Evolutionary conservation across 108 stramenopile genomes (phyloP).

Genomic region (Skeletonema potamos): DNA sequence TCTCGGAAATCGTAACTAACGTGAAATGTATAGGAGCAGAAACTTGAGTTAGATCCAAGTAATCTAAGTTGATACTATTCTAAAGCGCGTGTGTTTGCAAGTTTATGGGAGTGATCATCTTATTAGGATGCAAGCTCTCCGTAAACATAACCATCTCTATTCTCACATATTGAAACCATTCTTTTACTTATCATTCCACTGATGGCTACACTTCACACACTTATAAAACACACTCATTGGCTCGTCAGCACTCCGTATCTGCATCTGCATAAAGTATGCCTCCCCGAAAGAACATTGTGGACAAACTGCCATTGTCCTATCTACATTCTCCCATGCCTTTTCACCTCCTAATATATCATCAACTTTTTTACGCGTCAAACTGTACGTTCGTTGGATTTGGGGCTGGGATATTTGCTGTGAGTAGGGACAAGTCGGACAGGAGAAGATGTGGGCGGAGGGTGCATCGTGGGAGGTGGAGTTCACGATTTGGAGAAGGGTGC

Average conservation of each 20-base stretch:
- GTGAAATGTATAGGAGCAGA: neutral
- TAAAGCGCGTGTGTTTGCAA: too few species aligned
- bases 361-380: conserved; percentile 79
- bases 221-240: conserved; percentile 98
- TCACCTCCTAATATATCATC: conserved; percentile 97
- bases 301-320: conserved; percentile 91
- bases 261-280: conserved; percentile 99
- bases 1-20: conserved; percentile 17
- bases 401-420: conserved; percentile 50
- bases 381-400: conserved; percentile 28
- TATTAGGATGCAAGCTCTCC: too few species aligned
- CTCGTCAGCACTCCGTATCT: conserved; percentile 95
- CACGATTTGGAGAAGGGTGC: conserved; percentile 77
- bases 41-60: neutral
- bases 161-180: too few species aligned
- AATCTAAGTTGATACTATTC: neutral
- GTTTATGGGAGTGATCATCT: too few species aligned
- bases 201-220: conserved; percentile 84
- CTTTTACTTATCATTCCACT: conserved; percentile 94
- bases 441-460: conserved; percentile 47
- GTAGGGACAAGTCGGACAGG: conserved; percentile 87
- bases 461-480: conserved; percentile 2
- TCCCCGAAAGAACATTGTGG: conserved; percentile 84
- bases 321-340: conserved; percentile 98
- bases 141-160: too few species aligned